Conservation (phyloP, 2,329 filamentous ascomycete species). For the Paraphaeosphaeria sporulosa region DNA sequence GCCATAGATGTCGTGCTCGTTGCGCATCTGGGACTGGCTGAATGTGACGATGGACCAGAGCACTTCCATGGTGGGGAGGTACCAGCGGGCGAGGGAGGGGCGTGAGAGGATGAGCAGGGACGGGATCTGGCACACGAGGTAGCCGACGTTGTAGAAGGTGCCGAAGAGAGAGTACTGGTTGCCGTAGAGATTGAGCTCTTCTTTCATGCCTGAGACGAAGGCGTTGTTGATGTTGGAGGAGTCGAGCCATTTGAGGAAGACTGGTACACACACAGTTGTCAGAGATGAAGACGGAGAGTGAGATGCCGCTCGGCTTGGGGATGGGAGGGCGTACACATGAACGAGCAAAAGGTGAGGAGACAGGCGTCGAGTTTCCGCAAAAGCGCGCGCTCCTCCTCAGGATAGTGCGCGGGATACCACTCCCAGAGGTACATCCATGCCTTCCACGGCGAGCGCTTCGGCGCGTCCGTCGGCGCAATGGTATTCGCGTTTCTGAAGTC, state of each 20-base stretch:
- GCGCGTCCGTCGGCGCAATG: slow-evolving; percentile 44
- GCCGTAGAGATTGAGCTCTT: slow-evolving; percentile 51
- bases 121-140: slow-evolving; percentile 51
- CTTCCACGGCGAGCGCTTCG: slow-evolving; percentile 48
- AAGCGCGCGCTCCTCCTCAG: slow-evolving; percentile 43
- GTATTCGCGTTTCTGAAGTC: slow-evolving; percentile 32
- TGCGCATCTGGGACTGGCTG: slow-evolving; percentile 48
- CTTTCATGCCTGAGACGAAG: slow-evolving; percentile 48
- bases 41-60: slow-evolving; percentile 53
- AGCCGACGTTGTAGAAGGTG: slow-evolving; percentile 57
- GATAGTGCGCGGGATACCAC: slow-evolving; percentile 48
- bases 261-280: slow-evolving; percentile 24
- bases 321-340: slow-evolving; percentile 42
- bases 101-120: slow-evolving; percentile 49
- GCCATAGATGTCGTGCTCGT: slow-evolving; percentile 49
- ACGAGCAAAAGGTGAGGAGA: slow-evolving; percentile 46
- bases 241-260: slow-evolving; percentile 50
- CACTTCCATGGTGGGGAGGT: slow-evolving; percentile 51
- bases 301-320: too few relatives aligned
- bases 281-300: not conserved
- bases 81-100: slow-evolving; percentile 46
- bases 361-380: slow-evolving; percentile 48
- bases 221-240: slow-evolving; percentile 56
- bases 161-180: slow-evolving; percentile 63
- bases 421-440: slow-evolving; percentile 50